Percentiles rank a stretch among this genome's conserved stretches.
These are phyloP conservation scores for Rubia yunnanensis DNA, from an alignment of 257 asterid species.

Conservation along the genomic window DNA sequence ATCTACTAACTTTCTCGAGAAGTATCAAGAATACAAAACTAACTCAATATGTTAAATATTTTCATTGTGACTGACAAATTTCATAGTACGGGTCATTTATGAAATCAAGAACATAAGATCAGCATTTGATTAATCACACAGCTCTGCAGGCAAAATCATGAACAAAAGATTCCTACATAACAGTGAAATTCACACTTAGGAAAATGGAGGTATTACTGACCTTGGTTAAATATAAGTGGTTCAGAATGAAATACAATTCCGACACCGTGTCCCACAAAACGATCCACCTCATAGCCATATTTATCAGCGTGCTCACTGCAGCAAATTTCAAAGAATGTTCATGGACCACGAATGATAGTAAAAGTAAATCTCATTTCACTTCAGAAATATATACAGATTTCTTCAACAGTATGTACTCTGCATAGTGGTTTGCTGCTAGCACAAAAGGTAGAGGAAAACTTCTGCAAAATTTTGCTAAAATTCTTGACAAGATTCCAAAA, in stretches of 20 bases:
- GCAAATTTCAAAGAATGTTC: slow-evolving; percentile 1
- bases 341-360: no score
- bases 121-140: neutral
- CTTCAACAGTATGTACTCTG: neutral
- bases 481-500: neutral
- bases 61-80: no score
- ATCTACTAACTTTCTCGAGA: neutral
- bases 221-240: slow-evolving; percentile 83
- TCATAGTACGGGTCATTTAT: neutral
- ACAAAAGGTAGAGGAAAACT: neutral
- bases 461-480: neutral
- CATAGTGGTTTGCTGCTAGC: neutral
- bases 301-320: slow-evolving; percentile 92
- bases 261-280: slow-evolving; percentile 92
- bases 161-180: neutral
- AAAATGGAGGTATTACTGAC: slow-evolving; percentile 24
- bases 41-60: neutral
- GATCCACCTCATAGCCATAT: slow-evolving; percentile 82
- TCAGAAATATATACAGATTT: neutral
- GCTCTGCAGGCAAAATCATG: neutral
- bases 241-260: slow-evolving; percentile 93
- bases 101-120: neutral
- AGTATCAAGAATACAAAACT: no score
- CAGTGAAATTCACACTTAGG: neutral
- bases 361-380: neutral